phyloP scores from a whole-genome alignment of 352 stramenopile genomes.

The Pythium sukuiense region DNA sequence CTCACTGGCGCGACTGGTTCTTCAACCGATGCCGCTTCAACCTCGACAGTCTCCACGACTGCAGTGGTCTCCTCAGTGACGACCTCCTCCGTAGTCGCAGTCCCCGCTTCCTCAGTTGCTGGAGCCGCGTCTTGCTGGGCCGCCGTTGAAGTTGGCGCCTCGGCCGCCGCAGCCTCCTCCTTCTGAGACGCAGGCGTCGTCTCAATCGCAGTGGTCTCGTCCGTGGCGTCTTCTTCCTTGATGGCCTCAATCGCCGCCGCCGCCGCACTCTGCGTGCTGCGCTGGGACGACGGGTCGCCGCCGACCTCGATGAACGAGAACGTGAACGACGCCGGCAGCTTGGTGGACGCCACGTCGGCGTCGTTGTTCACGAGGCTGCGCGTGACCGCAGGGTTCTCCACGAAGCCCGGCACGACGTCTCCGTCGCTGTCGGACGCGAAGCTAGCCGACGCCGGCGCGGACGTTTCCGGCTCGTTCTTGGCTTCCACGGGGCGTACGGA shows the following conservation, averaged over 20 bases:
- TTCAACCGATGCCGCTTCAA: background rate
- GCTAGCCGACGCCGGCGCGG: background rate
- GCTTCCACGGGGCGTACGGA: slow-evolving; percentile 5
- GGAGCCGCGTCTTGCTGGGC: no score
- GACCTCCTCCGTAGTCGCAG: background rate
- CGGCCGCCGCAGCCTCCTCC: no score
- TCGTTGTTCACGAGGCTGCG: slow-evolving; percentile 13
- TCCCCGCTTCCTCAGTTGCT: background rate
- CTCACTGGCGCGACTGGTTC: no score
- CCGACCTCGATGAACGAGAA: slow-evolving; percentile 76
- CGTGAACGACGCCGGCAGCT: slow-evolving; percentile 46
- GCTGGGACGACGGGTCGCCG: slow-evolving; percentile 14
- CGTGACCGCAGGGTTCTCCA: slow-evolving; percentile 29
- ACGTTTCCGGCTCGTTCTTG: background rate
- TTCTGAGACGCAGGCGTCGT: background rate
- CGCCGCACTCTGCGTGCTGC: slow-evolving; percentile 10
- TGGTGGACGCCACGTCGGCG: slow-evolving; percentile 16
- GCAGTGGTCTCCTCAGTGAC: slow-evolving; percentile 10
- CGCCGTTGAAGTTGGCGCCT: background rate
- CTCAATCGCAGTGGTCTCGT: slow-evolving; percentile 12
- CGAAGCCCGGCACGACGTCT: slow-evolving; percentile 42
- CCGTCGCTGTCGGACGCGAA: slow-evolving; percentile 48
- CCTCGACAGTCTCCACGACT: slow-evolving; percentile 1
- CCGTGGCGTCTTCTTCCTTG: slow-evolving; percentile 15
- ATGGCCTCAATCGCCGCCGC: slow-evolving; percentile 21